phyloP scores from a whole-genome alignment of 352 stramenopile genomes.

The Elongisporangium undulatum region DNA sequence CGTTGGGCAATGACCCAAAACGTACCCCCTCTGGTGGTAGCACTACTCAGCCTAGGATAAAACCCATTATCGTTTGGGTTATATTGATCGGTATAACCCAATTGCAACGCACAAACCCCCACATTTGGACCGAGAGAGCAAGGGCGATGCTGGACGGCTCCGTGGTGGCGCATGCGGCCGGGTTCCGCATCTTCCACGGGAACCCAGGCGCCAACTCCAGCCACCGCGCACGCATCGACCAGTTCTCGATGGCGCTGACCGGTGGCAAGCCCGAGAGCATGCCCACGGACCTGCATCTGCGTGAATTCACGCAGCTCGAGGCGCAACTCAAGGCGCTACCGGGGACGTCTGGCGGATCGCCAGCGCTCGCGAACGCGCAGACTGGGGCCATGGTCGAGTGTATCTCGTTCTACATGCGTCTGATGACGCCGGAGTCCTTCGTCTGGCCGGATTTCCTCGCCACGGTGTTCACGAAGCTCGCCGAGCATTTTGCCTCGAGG shows the following conservation, averaged over 20 bases:
- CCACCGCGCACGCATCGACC: conserved; percentile 18
- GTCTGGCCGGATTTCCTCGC: conserved; percentile 60
- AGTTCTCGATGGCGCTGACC: conserved; percentile 21
- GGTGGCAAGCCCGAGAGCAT: conserved; percentile 6
- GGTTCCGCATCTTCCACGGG: conserved; percentile 51
- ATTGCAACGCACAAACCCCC: neutral
- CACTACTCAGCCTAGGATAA: neutral
- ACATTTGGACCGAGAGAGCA: neutral
- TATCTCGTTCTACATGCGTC: conserved; percentile 43
- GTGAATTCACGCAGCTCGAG: conserved; percentile 56
- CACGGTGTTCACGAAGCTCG: conserved; percentile 44
- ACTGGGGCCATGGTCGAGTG: conserved; percentile 32
- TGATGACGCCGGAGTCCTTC: conserved; percentile 55
- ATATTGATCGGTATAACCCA: neutral
- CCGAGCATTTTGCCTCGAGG: conserved; percentile 45
- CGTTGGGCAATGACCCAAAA: neutral
- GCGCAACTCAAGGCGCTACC: conserved; percentile 48
- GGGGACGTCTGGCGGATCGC: neutral
- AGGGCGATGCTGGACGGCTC: conserved; percentile 34
- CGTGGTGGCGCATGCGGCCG: conserved; percentile 35
- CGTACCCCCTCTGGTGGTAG: too few relatives aligned
- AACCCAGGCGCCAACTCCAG: conserved; percentile 29
- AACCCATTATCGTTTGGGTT: neutral
- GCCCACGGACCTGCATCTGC: conserved; percentile 44
- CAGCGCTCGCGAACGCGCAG: conserved; percentile 10